Evolutionary conservation across 192 early-diverging fungal genomes (phyloP).

Genomic region (Diversispora epigaea): DNA sequence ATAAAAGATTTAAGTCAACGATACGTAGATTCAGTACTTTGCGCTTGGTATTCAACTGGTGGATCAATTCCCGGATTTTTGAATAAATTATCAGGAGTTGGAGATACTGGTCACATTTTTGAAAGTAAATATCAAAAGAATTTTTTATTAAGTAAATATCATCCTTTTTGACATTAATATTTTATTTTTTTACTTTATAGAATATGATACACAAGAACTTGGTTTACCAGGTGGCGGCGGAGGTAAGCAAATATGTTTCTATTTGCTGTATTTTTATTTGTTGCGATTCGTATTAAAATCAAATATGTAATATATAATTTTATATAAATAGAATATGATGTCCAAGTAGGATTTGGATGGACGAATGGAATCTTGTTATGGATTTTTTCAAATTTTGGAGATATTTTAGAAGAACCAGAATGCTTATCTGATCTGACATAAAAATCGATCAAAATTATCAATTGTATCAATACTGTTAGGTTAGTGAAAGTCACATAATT

Average conservation of each 20-base stretch:
- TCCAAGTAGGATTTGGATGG: constrained; percentile 77
- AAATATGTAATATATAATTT: too few species aligned
- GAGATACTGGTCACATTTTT: constrained; percentile 69
- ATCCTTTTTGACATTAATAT: neutral
- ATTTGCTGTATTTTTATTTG: too few species aligned
- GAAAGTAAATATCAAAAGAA: constrained; percentile 44
- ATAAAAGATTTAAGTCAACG: constrained; percentile 49
- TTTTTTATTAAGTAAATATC: neutral
- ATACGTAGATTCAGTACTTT: constrained; percentile 59
- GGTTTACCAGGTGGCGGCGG: constrained; percentile 59
- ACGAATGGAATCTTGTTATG: constrained; percentile 72
- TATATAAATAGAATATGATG: constrained; percentile 51
- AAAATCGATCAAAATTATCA: too few species aligned
- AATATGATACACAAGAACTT: constrained; percentile 57
- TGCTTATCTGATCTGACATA: neutral
- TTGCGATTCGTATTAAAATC: too few species aligned
- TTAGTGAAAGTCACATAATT: too few species aligned
- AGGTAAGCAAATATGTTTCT: neutral
- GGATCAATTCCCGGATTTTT: constrained; percentile 52
- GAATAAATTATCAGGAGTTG: constrained; percentile 20
- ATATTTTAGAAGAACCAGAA: neutral
- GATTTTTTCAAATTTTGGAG: constrained; percentile 40
- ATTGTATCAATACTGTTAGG: too few species aligned
- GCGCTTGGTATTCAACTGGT: constrained; percentile 69
- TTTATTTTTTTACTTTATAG: neutral